These are phyloP conservation scores for Arthrobotrys sinensis DNA, from an alignment of 2,329 filamentous ascomycete species.

Conservation along the genomic window DNA sequence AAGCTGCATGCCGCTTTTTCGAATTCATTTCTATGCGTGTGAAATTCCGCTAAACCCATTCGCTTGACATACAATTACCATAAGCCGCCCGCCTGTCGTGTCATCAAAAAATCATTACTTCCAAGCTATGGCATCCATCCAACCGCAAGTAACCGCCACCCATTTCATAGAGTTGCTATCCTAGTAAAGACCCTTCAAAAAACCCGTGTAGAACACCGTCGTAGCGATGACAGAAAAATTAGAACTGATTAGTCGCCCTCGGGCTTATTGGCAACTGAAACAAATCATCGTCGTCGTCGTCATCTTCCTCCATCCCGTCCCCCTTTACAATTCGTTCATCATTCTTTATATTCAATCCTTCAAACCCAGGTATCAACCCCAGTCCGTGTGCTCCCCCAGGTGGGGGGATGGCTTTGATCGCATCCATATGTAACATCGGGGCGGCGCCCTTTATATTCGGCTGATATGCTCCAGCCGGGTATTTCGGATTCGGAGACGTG, in stretches of 20 bases:
- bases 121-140: constrained; percentile 7
- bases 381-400: constrained; percentile 24
- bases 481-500: constrained; percentile 40
- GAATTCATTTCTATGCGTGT: constrained; percentile 14
- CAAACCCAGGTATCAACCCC: constrained; percentile 45
- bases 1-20: constrained; percentile 5
- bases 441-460: constrained; percentile 28
- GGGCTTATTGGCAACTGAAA: constrained; percentile 56
- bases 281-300: constrained; percentile 54
- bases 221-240: constrained; percentile 15
- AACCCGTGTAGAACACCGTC: neutral
- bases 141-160: neutral
- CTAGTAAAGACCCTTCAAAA: neutral
- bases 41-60: constrained; percentile 26
- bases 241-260: constrained; percentile 40
- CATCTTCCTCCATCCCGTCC: constrained; percentile 27
- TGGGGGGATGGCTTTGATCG: constrained; percentile 36
- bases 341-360: constrained; percentile 38
- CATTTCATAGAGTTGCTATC: constrained; percentile 8
- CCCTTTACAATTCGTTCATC: constrained; percentile 14
- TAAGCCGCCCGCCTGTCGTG: constrained; percentile 1
- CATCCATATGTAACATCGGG: neutral
- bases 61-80: constrained; percentile 24
- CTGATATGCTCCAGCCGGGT: constrained; percentile 43
- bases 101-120: constrained; percentile 19